Conservation (phyloP, 192 early-diverging fungal genomes). For the Chytriomyces sp. region DNA sequence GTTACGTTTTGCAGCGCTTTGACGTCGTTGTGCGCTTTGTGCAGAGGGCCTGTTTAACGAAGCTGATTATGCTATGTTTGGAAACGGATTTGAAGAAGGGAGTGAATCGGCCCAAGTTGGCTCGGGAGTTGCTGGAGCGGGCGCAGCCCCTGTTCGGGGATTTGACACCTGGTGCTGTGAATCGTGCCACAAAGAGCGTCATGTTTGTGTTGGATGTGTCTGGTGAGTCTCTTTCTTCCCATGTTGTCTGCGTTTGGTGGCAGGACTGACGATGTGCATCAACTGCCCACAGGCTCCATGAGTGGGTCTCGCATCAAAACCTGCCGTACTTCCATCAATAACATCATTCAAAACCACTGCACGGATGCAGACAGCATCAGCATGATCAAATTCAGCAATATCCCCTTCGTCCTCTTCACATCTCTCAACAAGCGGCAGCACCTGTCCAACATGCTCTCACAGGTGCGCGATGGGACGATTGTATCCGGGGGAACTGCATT, state of each 20-base stretch:
- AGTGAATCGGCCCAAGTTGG: conserved; percentile 28
- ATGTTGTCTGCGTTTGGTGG: no score
- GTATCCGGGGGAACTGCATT: neutral
- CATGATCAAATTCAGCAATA: neutral
- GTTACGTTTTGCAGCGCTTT: conserved; percentile 37
- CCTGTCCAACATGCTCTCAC: neutral
- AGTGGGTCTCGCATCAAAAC: neutral
- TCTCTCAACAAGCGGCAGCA: neutral
- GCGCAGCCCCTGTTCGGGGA: conserved; percentile 6
- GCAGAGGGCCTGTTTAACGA: conserved; percentile 18
- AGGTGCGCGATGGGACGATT: neutral
- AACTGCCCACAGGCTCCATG: conserved; percentile 11
- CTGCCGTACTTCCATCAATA: neutral
- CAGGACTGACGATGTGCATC: neutral
- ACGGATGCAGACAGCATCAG: neutral
- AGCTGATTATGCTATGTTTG: conserved; percentile 29
- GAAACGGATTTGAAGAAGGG: conserved; percentile 5
- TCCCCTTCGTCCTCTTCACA: neutral
- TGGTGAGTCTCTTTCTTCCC: no score
- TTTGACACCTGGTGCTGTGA: neutral
- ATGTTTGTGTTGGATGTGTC: no score
- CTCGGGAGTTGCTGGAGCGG: conserved; percentile 6
- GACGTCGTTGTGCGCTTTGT: conserved; percentile 23
- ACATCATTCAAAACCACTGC: neutral
- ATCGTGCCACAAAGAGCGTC: neutral